Conservation (phyloP, 2,329 filamentous ascomycete species). For the Pseudopyrenochaeta lycopersici region DNA sequence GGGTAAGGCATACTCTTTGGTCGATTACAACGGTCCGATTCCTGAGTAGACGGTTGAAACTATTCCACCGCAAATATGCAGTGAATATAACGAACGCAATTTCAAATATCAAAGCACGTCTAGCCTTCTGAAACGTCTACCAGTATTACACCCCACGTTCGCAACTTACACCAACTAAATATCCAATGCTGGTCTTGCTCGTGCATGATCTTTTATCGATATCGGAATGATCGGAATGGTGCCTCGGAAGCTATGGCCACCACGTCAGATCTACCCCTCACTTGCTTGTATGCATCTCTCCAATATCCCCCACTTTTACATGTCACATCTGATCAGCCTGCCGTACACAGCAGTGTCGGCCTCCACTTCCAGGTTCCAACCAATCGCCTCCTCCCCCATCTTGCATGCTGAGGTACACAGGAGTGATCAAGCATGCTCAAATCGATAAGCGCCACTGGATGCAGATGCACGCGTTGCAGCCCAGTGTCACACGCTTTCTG, state of each 20-base stretch:
- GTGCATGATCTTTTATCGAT: background rate
- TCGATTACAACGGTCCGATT: conserved; percentile 31
- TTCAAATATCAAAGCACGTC: background rate
- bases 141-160: too few relatives aligned
- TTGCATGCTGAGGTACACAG: background rate
- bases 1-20: conserved; percentile 34
- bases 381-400: conserved; percentile 18
- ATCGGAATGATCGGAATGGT: conserved; percentile 18
- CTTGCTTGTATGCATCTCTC: background rate
- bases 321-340: conserved; percentile 4
- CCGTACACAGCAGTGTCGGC: conserved; percentile 6
- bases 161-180: background rate
- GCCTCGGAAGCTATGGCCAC: conserved; percentile 11
- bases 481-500: conserved; percentile 15
- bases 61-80: background rate
- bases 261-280: conserved; percentile 13
- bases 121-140: background rate
- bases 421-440: background rate
- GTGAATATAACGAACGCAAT: background rate
- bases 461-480: conserved; percentile 7
- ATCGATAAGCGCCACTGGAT: conserved; percentile 20
- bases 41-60: conserved; percentile 3
- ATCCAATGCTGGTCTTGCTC: background rate
- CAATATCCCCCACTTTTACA: conserved; percentile 36
- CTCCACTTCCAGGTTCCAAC: conserved; percentile 9